Evolutionary conservation across 257 asterid species (phyloP).

Genomic region (Eucommia ulmoides): DNA sequence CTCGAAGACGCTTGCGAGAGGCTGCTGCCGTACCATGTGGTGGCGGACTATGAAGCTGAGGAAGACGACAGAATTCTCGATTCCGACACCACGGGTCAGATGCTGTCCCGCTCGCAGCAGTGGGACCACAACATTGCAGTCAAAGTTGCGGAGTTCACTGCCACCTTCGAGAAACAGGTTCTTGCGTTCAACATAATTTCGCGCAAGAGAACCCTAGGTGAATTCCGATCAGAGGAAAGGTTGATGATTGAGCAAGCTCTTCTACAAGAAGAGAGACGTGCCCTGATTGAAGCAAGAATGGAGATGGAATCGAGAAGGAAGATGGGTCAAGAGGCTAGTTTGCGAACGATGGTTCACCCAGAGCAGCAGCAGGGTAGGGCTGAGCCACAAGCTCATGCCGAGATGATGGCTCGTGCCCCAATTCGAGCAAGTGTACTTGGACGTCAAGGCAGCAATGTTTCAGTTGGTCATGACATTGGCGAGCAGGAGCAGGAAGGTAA

Average conservation of each 20-base stretch:
- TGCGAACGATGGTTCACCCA: conserved; percentile 71
- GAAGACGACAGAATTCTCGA: conserved; percentile 98
- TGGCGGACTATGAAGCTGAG: conserved; percentile 99
- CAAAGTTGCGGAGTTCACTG: conserved; percentile 92
- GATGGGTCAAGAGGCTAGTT: conserved; percentile 48
- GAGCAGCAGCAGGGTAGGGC: conserved; percentile 57
- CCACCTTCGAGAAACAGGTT: conserved; percentile 96
- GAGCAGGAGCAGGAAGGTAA: conserved; percentile 56
- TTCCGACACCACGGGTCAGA: conserved; percentile 74
- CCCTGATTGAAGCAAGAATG: conserved; percentile 43
- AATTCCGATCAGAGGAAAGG: conserved; percentile 92
- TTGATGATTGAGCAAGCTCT: conserved; percentile 86
- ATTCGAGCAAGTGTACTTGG: conserved; percentile 60
- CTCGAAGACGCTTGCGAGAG: conserved; percentile 94
- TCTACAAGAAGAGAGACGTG: conserved; percentile 70
- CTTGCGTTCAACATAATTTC: conserved; percentile 88
- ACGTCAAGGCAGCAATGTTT: conserved; percentile 34
- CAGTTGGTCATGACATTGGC: conserved; percentile 36
- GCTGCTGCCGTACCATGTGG: conserved; percentile 96
- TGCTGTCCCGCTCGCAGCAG: conserved; percentile 92
- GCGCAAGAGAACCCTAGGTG: conserved; percentile 76
- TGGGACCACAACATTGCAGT: conserved; percentile 97
- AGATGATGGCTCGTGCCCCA: conserved; percentile 70
- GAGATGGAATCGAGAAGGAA: conserved; percentile 60
- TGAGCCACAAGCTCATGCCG: conserved; percentile 73